Evolutionary conservation across 2,329 filamentous ascomycete species (phyloP), one percentile per base, ranked within the genome.

Genomic region (Fusarium sp.): DNA sequence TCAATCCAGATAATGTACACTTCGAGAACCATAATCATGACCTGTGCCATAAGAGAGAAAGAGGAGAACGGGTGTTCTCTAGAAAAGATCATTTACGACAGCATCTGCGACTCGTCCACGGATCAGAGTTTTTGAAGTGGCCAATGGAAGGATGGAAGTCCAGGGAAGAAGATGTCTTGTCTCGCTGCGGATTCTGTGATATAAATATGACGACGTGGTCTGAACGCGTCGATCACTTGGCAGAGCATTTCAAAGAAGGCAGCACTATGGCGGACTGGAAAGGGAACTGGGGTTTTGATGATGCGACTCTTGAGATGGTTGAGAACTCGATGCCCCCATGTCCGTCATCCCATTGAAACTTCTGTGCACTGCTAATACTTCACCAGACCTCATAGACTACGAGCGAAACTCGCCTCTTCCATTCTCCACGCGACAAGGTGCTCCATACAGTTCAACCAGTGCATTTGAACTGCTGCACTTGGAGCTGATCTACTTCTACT

Each of bases 91-190:
- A 83, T 55, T 65, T 83, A 3, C 73, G 77, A 2, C 81, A 83
- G 40, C 81, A 83, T 35, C 60, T 83, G 14, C 79, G 79, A 17
- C 72, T 82, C 3, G 78, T 82, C 1, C 81, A 83, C 35, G 72
- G 76, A 33, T 67, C 66, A 2, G 84, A 84, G 71, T 80, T 57
- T 54, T 77, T 62, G 70, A 76, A 62, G 13, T 76, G 71, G 82
- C 84, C 84, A 69, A 88, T 72, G 79, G 78, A 79, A 7, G 50
- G 53, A 1, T 83, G 81, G 81, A 80, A 77, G 61, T 69, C 75
- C 0, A 73, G 70, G 1, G 76, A 74, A 2, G 74, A 77, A 5
- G 68, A 77, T 5, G 76, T 82, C 11, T 61, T 70, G 6, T 82
- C 81, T 0, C 70, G 79, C 2, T 83, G 81, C 46, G 81, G 81